Base-by-base conservation (phyloP, 2,329 filamentous ascomycete genomes). In the Phyllosticta citrichinensis region DNA sequence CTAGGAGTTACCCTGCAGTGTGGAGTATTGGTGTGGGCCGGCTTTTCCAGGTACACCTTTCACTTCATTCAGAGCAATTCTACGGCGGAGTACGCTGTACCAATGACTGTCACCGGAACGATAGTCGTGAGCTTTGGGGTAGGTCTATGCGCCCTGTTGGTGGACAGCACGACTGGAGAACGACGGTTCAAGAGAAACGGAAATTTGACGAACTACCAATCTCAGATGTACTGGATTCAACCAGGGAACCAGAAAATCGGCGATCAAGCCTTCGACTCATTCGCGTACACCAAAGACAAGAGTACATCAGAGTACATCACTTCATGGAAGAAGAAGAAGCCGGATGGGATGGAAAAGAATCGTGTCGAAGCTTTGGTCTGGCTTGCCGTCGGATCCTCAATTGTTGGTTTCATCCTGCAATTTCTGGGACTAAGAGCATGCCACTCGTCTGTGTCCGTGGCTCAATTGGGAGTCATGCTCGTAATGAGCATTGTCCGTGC, bases 401-500 rank as follows among this genome's bases (percentile, higher is more conserved):
- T 73, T 11, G 2, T 69, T 3, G 74, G 74, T 1, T 76, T 73
- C 19, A 63, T 76, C 2, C 54, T 72, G 1, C 74, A 77, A 57
- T 77, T 77, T 30, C 64, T 76, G 8, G 74, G 74, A 2, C 64
- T 74, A 1, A 66, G 74, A 55, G 73, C 71, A 1, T 65, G 76
- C 5, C 71, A 76, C 57, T 66, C 73, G 1, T 73, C 71, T 0
- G 71, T 76, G 8, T 70, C 70, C 17, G 60, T 76, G 2, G 66
- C 68, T 25, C 70, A 75, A 47, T 40, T 75, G 20, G 73, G 70
- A 0, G 69, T 70, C 0, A 74, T 70, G 0, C 64, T 76, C 1
- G 6, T 74, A 2, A 76, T 76, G 74, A 66, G 70, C 19, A 55
- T 73, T 17, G 61, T 75, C 8, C 69, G 74, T 57, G 72, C 71